Percentiles rank a stretch among this genome's conserved stretches.
These are phyloP conservation scores for Gypsophila paniculata DNA, from an alignment of 179 eudicot species.

Conservation along the genomic window DNA sequence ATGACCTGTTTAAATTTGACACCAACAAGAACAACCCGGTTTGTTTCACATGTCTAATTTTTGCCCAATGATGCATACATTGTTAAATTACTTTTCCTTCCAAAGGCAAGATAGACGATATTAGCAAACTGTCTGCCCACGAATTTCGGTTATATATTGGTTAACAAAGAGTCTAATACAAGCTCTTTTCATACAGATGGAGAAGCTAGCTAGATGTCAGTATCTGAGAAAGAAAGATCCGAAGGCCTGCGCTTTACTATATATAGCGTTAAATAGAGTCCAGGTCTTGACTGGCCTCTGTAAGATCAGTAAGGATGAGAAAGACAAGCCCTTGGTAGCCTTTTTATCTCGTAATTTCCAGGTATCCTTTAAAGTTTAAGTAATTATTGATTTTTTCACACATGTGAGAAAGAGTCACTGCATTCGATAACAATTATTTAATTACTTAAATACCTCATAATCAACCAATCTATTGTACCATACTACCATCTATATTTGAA, in stretches of 20 bases:
- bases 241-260: slow-evolving; percentile 85
- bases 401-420: not conserved
- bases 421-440: not conserved
- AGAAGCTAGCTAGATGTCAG: slow-evolving; percentile 85
- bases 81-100: slow-evolving; percentile 3
- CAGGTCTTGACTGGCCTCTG: slow-evolving; percentile 96
- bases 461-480: not conserved
- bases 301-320: slow-evolving; percentile 90
- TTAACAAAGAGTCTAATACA: slow-evolving; percentile 17
- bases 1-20: too few species aligned
- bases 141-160: not conserved
- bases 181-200: slow-evolving; percentile 64
- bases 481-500: not conserved
- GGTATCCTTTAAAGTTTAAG: slow-evolving; percentile 37
- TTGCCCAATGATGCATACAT: not conserved
- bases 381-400: slow-evolving; percentile 8
- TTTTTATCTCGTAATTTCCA: slow-evolving; percentile 89
- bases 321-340: slow-evolving; percentile 88
- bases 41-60: not conserved
- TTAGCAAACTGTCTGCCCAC: not conserved
- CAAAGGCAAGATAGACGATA: not conserved
- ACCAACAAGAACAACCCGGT: too few species aligned
- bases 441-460: not conserved
- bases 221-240: slow-evolving; percentile 88
- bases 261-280: slow-evolving; percentile 80